Evolutionary conservation across 2,329 filamentous ascomycete species (phyloP).

Genomic region (Diplodia scrobiculata): DNA sequence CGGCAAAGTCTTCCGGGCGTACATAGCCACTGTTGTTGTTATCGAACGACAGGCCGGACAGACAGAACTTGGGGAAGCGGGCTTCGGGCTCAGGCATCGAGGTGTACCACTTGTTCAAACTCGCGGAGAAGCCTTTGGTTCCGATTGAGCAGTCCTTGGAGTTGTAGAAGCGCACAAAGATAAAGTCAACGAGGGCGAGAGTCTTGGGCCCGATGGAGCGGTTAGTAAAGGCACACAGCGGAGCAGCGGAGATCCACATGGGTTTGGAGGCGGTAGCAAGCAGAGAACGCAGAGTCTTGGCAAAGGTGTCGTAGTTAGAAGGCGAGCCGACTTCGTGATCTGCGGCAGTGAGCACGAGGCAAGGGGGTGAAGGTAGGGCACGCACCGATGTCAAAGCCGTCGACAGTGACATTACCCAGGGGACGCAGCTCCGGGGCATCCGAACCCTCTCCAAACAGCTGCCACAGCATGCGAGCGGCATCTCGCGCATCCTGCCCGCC

Average conservation of each 20-base stretch:
- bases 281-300: constrained; percentile 1
- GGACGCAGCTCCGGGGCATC: constrained; percentile 1
- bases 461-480: constrained; percentile 9
- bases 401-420: constrained; percentile 9
- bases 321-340: constrained; percentile 26
- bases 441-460: constrained; percentile 12
- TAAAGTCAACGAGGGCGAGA: constrained; percentile 24
- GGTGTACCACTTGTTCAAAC: constrained; percentile 10
- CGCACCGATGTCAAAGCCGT: constrained; percentile 27
- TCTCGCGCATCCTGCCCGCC: neutral
- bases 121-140: constrained; percentile 2
- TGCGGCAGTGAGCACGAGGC: neutral
- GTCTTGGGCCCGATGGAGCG: constrained; percentile 1
- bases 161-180: constrained; percentile 28
- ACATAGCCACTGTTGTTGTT: constrained; percentile 22
- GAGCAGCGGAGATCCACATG: constrained; percentile 25
- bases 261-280: constrained; percentile 11
- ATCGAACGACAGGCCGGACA: constrained; percentile 22
- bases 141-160: constrained; percentile 21
- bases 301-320: constrained; percentile 19
- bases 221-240: constrained; percentile 8
- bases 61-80: constrained; percentile 5
- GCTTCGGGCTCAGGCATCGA: constrained; percentile 6
- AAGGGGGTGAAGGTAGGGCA: neutral
- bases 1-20: constrained; percentile 11